Evolutionary conservation across 805 yeast species (phyloP).

Genomic region (Jamesozyma rosinii): DNA sequence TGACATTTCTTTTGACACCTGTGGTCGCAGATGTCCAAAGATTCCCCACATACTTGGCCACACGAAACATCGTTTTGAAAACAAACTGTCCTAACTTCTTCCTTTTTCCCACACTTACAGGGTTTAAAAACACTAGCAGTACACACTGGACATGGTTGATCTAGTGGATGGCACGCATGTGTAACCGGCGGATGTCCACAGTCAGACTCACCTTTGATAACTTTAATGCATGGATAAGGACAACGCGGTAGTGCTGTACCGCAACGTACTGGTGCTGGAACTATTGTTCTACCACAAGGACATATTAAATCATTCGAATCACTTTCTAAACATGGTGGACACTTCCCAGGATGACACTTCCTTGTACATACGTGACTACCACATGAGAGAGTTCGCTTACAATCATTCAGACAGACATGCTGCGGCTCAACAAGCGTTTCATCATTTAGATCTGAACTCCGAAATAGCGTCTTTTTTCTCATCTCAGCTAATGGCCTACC

Average conservation of each 20-base stretch:
- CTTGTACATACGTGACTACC: constrained; percentile 59
- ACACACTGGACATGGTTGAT: constrained; percentile 64
- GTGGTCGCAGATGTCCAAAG: constrained; percentile 42
- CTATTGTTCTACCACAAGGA: constrained; percentile 68
- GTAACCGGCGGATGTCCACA: constrained; percentile 69
- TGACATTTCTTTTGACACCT: constrained; percentile 50
- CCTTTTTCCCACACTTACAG: constrained; percentile 54
- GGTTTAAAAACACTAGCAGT: constrained; percentile 46
- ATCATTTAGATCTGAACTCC: constrained; percentile 33
- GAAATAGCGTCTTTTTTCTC: constrained; percentile 37
- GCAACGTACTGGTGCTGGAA: constrained; percentile 78
- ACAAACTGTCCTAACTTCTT: constrained; percentile 52
- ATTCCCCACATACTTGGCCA: constrained; percentile 49
- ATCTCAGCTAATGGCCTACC: constrained; percentile 49
- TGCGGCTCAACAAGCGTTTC: constrained; percentile 59
- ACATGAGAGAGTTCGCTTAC: constrained; percentile 56
- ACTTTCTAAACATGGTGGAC: constrained; percentile 73
- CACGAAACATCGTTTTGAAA: constrained; percentile 63
- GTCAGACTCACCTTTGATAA: constrained; percentile 26
- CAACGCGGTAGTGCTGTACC: constrained; percentile 64
- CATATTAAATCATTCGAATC: constrained; percentile 72
- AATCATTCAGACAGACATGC: constrained; percentile 62
- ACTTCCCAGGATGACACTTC: constrained; percentile 71
- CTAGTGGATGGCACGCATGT: constrained; percentile 70
- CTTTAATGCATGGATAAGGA: constrained; percentile 52